phyloP scores from a whole-genome alignment of 345 rosid genomes.

The Salix arbutifolia region DNA sequence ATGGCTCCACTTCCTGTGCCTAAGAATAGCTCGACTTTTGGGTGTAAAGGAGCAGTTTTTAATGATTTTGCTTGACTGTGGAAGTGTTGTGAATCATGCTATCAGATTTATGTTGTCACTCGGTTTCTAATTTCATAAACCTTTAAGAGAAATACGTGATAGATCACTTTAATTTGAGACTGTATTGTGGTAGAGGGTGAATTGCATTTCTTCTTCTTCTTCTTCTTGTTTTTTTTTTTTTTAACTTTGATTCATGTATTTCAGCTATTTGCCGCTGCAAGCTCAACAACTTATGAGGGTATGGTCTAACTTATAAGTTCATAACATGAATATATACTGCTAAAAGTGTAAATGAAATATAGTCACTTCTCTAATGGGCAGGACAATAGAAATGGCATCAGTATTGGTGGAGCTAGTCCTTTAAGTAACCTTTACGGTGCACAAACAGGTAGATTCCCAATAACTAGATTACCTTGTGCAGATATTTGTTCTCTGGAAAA shows the following conservation, averaged over 20 bases:
- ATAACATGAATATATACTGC: neutral
- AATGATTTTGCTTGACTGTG: neutral
- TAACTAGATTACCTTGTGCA: slow-evolving; percentile 4
- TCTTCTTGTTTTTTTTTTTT: neutral
- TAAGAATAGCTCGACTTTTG: neutral
- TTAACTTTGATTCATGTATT: slow-evolving; percentile 3
- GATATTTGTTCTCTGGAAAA: slow-evolving; percentile 12
- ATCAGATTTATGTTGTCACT: too few relatives aligned
- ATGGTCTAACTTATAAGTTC: neutral
- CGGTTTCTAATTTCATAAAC: too few relatives aligned
- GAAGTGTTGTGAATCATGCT: too few relatives aligned
- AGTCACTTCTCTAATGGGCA: slow-evolving; percentile 1
- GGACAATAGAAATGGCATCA: slow-evolving; percentile 9
- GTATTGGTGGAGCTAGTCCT: neutral
- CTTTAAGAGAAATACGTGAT: neutral
- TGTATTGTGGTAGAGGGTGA: neutral
- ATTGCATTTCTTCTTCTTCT: neutral
- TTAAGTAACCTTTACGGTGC: neutral
- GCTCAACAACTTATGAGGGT: slow-evolving; percentile 9
- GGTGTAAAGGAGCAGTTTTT: neutral
- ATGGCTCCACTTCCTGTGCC: neutral
- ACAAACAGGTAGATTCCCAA: slow-evolving; percentile 4
- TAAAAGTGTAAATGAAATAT: neutral
- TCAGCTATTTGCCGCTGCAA: slow-evolving; percentile 23
- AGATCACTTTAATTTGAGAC: neutral